Conservation (phyloP, 2,329 filamentous ascomycete species). For the Aspergillus tamarii region DNA sequence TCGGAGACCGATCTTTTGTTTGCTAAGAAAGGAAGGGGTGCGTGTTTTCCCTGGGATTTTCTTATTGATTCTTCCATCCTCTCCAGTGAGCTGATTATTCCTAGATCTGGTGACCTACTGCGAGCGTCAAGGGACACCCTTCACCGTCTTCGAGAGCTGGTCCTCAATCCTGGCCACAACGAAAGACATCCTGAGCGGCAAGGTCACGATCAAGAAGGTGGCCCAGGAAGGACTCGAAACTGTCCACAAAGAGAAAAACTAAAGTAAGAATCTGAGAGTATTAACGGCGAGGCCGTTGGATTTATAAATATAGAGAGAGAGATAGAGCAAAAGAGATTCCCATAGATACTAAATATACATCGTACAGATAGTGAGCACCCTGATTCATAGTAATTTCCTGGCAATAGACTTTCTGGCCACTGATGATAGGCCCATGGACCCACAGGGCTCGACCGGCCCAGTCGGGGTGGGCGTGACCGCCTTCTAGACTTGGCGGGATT, state of each 20-base stretch:
- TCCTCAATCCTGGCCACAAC: slow-evolving; percentile 74
- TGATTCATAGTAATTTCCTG: neutral
- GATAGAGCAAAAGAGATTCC: neutral
- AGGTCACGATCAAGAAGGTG: slow-evolving; percentile 70
- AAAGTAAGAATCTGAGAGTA: neutral
- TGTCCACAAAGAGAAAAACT: slow-evolving; percentile 18
- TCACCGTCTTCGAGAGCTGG: slow-evolving; percentile 86
- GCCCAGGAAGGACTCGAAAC: slow-evolving; percentile 53
- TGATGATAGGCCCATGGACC: neutral
- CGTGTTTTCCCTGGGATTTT: slow-evolving; percentile 22
- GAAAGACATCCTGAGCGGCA: slow-evolving; percentile 75
- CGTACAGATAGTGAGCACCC: neutral
- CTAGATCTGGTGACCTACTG: slow-evolving; percentile 86
- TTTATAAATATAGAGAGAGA: slow-evolving; percentile 9
- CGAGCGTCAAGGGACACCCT: slow-evolving; percentile 79
- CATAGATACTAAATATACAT: neutral
- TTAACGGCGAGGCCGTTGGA: neutral
- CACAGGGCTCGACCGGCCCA: neutral
- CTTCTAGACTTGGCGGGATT: slow-evolving; percentile 21
- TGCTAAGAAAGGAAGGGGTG: slow-evolving; percentile 86
- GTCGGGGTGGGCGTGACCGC: slow-evolving; percentile 30
- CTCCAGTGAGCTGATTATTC: slow-evolving; percentile 18
- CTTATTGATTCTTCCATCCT: neutral
- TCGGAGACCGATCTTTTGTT: slow-evolving; percentile 92
- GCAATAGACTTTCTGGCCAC: neutral